Evolutionary conservation across 1,284 basidiomycete species (phyloP), one percentile per base, ranked within the genome.

Genomic region (Mycena sp.): DNA sequence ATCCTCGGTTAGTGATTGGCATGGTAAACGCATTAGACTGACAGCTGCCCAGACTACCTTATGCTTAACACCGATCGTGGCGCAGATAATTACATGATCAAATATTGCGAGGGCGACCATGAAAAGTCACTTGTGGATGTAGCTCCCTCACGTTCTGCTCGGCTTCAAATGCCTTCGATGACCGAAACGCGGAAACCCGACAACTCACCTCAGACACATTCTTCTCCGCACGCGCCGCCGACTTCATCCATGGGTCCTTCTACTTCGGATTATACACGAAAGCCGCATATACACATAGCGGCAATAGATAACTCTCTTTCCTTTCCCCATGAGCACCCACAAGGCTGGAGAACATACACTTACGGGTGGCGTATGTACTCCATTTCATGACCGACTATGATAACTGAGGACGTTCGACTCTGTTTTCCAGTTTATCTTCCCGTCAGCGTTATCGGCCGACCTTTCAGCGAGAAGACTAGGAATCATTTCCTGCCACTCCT

Each of bases 271-370:
- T 87, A 83, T 70, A 81, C 76, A 50, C 80, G 81, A 35, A 79
- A 76, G 56, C 86, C 87, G 2, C 86, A 88, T 67, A 88, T 93
- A 29, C 93, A 94, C 72, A 91, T 95, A 49, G 58, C 59, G 25
- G 95, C 95, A 11, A 97, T 97, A 64, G 95, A 97, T 73, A 97
- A 97, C 74, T 95, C 93, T 0, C 85, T 98, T 26, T 94, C 93
- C 0, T 98, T 96, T 73, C 95, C 92, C 41, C n/a, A 93, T 67
- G 90, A 93, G 71, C 92, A 96, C 71, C 95, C 95, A 0, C 87
- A 88, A 66, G 95, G 95, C 25, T 96, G 94, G 91, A 86, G 95
- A 37, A 90, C 90, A 23, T 96, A 94, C 73, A 94, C 94, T 0
- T 97, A 95, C 71, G 95, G 65, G 9, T 67, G 65, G 65, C 29